Conservation (phyloP, 192 early-diverging fungal species). For the Gorgonomyces haynaldii region DNA sequence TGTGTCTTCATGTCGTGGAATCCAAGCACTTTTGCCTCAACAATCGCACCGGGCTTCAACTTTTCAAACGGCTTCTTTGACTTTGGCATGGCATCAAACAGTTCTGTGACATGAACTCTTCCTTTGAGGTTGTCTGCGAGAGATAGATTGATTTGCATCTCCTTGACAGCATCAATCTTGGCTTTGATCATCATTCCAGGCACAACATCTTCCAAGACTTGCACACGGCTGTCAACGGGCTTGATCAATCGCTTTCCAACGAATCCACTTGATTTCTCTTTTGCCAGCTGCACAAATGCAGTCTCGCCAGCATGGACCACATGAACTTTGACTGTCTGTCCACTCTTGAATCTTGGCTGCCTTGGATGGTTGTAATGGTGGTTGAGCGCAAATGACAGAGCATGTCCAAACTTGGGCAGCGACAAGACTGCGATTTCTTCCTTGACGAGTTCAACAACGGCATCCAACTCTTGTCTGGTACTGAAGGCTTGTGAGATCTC, state of each 20-base stretch:
- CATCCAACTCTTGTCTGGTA: constrained; percentile 22
- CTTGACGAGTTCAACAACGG: constrained; percentile 63
- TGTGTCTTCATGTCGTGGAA: constrained; percentile 46
- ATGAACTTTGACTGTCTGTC: background rate
- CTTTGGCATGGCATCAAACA: constrained; percentile 22
- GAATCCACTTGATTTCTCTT: too few species aligned
- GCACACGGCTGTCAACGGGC: too few species aligned
- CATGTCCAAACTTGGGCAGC: too few species aligned
- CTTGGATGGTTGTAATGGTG: too few species aligned
- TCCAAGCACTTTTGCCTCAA: constrained; percentile 59
- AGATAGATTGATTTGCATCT: constrained; percentile 36
- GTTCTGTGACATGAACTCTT: constrained; percentile 64
- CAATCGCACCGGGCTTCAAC: constrained; percentile 24
- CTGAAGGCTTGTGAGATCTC: constrained; percentile 13
- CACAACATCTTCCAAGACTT: too few species aligned
- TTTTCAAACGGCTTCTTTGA: constrained; percentile 24
- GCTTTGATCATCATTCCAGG: constrained; percentile 19
- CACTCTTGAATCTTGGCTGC: background rate
- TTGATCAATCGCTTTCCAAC: too few species aligned
- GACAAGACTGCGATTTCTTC: constrained; percentile 64
- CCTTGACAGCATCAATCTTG: constrained; percentile 20
- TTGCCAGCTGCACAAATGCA: too few species aligned
- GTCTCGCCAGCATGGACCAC: too few species aligned
- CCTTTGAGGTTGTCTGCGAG: constrained; percentile 63
- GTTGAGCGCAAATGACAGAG: too few species aligned